Conservation (phyloP, 75 land plant genomes). For the Selaginella moellendorffii region DNA sequence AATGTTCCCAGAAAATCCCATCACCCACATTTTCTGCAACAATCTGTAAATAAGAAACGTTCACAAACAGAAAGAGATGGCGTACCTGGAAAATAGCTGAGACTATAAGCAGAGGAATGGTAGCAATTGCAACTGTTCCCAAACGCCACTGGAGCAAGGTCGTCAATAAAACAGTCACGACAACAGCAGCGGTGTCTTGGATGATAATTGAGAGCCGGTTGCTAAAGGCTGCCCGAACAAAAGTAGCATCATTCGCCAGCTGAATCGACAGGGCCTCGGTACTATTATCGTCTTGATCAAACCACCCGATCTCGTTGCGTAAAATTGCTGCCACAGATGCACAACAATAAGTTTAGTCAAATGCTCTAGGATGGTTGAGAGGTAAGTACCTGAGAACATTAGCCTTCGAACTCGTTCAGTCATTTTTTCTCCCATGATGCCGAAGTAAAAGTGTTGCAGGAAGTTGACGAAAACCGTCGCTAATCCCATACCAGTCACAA, state of each 20-base stretch:
- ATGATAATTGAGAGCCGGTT: conserved; percentile 90
- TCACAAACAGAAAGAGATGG: neutral
- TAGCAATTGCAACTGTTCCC: conserved; percentile 85
- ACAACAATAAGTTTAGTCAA: neutral
- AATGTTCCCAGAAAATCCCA: conserved; percentile 92
- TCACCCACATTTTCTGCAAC: conserved; percentile 92
- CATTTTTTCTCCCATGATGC: conserved; percentile 99
- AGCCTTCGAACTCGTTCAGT: conserved; percentile 95
- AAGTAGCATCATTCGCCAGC: conserved; percentile 98
- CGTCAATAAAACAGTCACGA: conserved; percentile 79
- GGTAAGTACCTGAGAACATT: conserved; percentile 89
- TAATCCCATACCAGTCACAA: conserved; percentile 80
- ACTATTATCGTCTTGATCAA: conserved; percentile 97
- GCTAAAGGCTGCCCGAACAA: conserved; percentile 96
- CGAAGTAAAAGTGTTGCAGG: conserved; percentile 97
- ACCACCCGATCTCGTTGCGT: conserved; percentile 99
- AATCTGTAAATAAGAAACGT: too few relatives aligned
- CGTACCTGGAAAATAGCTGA: conserved; percentile 84
- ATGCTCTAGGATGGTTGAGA: neutral
- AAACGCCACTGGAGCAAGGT: conserved; percentile 77
- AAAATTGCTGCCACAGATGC: conserved; percentile 61
- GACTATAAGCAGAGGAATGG: conserved; percentile 66
- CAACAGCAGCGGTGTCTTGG: conserved; percentile 79
- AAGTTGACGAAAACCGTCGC: conserved; percentile 90
- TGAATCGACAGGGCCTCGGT: conserved; percentile 93